Evolutionary conservation across 2,329 filamentous ascomycete species (phyloP).

Genomic region (Parastagonospora nodorum): DNA sequence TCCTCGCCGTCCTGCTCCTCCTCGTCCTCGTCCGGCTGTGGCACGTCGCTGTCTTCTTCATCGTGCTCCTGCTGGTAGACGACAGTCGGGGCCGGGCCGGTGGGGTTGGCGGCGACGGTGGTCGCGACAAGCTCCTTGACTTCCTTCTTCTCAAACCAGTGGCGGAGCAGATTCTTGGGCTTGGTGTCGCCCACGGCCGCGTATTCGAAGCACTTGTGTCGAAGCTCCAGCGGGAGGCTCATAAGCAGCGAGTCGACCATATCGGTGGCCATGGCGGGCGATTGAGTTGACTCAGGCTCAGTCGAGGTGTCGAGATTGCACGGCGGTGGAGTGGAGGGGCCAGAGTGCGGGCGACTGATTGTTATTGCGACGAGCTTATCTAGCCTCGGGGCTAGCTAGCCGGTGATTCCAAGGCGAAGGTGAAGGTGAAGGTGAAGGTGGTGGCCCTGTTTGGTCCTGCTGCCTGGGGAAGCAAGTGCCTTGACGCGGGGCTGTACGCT

Average conservation of each 20-base stretch:
- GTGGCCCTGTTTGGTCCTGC: not conserved
- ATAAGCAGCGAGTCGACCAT: conserved; percentile 16
- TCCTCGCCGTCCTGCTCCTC: conserved; percentile 12
- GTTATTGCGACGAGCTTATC: not conserved
- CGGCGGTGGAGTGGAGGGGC: not conserved
- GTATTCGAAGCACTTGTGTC: conserved; percentile 35
- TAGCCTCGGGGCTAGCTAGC: not conserved
- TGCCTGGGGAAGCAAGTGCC: not conserved
- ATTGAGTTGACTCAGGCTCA: not conserved
- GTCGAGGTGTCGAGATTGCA: not conserved
- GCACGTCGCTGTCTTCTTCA: conserved; percentile 9
- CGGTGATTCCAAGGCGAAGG: not conserved
- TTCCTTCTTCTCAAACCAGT: conserved; percentile 45
- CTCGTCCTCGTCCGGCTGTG: conserved; percentile 1
- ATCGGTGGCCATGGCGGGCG: conserved; percentile 8
- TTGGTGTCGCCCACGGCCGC: conserved; percentile 18
- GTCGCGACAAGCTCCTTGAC: conserved; percentile 21
- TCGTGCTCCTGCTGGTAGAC: conserved; percentile 14
- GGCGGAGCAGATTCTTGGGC: conserved; percentile 33
- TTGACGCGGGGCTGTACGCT: not conserved
- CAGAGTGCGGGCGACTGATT: not conserved
- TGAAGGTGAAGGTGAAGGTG: not conserved
- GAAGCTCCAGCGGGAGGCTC: conserved; percentile 39
- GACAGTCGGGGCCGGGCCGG: conserved; percentile 7
- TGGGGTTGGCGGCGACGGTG: conserved; percentile 12